phyloP scores from a whole-genome alignment of 108 stramenopile species.

The Nitzschia palea region DNA sequence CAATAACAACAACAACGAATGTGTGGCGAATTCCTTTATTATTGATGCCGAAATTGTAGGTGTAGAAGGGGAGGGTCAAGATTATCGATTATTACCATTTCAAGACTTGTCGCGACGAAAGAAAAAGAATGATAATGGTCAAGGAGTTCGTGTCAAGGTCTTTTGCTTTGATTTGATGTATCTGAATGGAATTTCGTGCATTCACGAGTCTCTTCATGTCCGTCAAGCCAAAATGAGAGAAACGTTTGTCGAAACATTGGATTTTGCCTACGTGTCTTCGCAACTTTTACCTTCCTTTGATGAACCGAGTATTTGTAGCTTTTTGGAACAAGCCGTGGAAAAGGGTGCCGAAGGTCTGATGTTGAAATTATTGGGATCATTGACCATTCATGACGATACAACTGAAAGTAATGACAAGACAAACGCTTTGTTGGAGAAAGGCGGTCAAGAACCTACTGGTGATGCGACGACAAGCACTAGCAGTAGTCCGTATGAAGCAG shows the following conservation, averaged over 20 bases:
- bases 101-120: slow-evolving; percentile 61
- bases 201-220: slow-evolving; percentile 50
- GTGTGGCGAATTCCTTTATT: slow-evolving; percentile 49
- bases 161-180: slow-evolving; percentile 85
- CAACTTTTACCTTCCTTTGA: slow-evolving; percentile 40
- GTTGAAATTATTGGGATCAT: slow-evolving; percentile 49
- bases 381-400: slow-evolving; percentile 19
- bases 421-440: not conserved
- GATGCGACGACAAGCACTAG: not conserved
- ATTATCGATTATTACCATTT: slow-evolving; percentile 71
- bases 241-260: slow-evolving; percentile 50
- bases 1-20: no score
- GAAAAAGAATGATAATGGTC: slow-evolving; percentile 54
- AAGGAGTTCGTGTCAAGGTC: slow-evolving; percentile 68
- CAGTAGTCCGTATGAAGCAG: slow-evolving; percentile 38
- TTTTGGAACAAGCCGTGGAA: slow-evolving; percentile 62
- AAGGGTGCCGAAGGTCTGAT: slow-evolving; percentile 91
- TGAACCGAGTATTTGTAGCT: slow-evolving; percentile 28
- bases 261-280: slow-evolving; percentile 56
- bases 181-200: slow-evolving; percentile 72
- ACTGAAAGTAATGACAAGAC: not conserved
- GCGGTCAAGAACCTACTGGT: slow-evolving; percentile 5
- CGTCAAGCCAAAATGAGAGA: slow-evolving; percentile 50
- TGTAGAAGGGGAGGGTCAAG: slow-evolving; percentile 49
- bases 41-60: slow-evolving; percentile 88